Conservation (phyloP, 345 rosid genomes). For the Geranium rotundifolium region DNA sequence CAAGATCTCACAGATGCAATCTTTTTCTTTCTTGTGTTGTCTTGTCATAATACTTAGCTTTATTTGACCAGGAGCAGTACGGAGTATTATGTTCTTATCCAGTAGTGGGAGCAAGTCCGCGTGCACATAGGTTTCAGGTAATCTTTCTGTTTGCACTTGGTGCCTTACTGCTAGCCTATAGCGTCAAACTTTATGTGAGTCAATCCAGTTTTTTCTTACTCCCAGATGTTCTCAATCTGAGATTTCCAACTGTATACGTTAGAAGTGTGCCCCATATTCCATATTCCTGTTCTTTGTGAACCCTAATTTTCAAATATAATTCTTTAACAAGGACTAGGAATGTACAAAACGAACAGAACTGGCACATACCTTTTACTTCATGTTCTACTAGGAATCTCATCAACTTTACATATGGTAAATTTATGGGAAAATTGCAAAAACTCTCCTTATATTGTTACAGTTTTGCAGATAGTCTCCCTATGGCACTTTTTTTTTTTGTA, state of each 20-base stretch:
- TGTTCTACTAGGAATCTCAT: no score
- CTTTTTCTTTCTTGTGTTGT: no score
- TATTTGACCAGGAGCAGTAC: constrained; percentile 52
- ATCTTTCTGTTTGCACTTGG: not conserved
- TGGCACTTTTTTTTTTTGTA: no score
- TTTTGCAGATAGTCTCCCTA: no score
- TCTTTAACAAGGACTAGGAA: not conserved
- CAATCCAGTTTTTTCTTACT: not conserved
- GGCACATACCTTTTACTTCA: not conserved
- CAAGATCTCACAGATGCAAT: not conserved
- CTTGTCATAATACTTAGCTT: not conserved
- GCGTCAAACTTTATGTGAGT: not conserved
- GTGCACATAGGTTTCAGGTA: constrained; percentile 74
- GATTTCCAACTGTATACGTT: not conserved
- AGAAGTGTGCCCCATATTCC: not conserved
- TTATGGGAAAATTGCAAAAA: no score
- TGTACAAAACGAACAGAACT: not conserved
- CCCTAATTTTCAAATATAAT: not conserved
- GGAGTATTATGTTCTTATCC: constrained; percentile 38
- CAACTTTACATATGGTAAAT: no score
- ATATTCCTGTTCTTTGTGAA: not conserved
- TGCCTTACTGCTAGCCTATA: not conserved
- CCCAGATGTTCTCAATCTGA: not conserved
- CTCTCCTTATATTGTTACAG: no score
- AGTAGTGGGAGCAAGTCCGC: constrained; percentile 45